phyloP scores from a whole-genome alignment of 2,329 filamentous ascomycete species.

The Tolypocladium ophioglossoides region DNA sequence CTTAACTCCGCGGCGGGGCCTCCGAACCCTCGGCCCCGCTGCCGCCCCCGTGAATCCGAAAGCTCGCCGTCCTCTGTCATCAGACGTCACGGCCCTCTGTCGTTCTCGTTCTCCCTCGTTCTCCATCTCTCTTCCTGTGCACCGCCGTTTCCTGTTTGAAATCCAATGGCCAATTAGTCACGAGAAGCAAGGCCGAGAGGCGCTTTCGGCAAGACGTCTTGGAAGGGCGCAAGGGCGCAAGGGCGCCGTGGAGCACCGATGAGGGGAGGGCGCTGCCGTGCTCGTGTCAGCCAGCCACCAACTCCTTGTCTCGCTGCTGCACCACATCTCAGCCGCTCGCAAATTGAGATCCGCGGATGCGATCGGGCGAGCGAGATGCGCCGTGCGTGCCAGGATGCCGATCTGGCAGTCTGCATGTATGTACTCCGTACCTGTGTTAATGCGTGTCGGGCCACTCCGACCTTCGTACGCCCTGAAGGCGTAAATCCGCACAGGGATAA shows the following conservation, averaged over 20 bases:
- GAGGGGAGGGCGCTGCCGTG: neutral
- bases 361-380: neutral
- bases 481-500: neutral
- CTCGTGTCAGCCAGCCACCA: neutral
- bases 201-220: neutral
- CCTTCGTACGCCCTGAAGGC: too few relatives aligned
- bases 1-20: slow-evolving; percentile 1
- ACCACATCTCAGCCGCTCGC: neutral
- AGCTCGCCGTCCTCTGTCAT: neutral
- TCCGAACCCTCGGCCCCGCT: neutral
- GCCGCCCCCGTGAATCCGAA: neutral
- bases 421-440: too few relatives aligned
- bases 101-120: neutral
- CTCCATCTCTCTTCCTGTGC: neutral
- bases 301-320: neutral
- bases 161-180: neutral
- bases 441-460: too few relatives aligned
- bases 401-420: neutral
- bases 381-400: neutral
- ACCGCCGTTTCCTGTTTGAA: neutral
- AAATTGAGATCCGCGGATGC: neutral
- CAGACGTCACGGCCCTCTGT: neutral
- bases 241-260: neutral
- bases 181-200: neutral
- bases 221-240: too few relatives aligned